Evolutionary conservation across 345 rosid genomes (phyloP).

Genomic region (Populus davidiana): DNA sequence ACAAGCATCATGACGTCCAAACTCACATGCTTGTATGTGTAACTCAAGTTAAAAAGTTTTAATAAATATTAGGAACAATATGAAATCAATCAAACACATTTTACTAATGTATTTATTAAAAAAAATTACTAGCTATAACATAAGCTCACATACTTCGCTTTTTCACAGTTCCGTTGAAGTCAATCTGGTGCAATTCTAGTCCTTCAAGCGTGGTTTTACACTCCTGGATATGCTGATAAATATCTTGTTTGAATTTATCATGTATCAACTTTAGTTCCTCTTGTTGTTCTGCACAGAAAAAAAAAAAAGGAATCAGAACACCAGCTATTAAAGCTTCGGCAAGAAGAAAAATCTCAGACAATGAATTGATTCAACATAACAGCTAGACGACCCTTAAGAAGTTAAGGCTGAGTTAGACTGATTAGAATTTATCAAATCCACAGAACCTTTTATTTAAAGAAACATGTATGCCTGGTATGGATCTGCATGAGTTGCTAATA

Average conservation of each 20-base stretch:
- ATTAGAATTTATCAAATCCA: not conserved
- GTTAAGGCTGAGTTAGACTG: not conserved
- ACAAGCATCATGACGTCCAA: not conserved
- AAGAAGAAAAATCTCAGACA: not conserved
- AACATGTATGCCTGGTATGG: not conserved
- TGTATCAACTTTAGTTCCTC: conserved; percentile 64
- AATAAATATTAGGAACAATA: not conserved
- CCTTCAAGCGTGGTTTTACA: conserved; percentile 53
- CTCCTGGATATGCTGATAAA: conserved; percentile 54
- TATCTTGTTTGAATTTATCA: conserved; percentile 63
- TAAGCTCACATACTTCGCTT: conserved; percentile 66
- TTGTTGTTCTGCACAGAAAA: conserved; percentile 54
- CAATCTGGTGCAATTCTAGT: conserved; percentile 59
- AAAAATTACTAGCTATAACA: conserved; percentile 3
- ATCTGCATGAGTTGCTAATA: not conserved
- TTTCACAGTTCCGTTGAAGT: conserved; percentile 60
- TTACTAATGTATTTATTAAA: not conserved
- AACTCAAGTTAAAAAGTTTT: not conserved
- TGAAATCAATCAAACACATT: conserved; percentile 1
- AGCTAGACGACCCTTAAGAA: not conserved
- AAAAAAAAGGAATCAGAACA: not conserved
- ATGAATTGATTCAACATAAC: not conserved
- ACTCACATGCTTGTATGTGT: not conserved
- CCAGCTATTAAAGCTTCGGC: not conserved
- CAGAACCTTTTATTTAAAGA: not conserved